Percentiles rank a stretch among this genome's conserved stretches.
phyloP scores from a whole-genome alignment of 352 stramenopile genomes.

The Phytophthora cryptogea region DNA sequence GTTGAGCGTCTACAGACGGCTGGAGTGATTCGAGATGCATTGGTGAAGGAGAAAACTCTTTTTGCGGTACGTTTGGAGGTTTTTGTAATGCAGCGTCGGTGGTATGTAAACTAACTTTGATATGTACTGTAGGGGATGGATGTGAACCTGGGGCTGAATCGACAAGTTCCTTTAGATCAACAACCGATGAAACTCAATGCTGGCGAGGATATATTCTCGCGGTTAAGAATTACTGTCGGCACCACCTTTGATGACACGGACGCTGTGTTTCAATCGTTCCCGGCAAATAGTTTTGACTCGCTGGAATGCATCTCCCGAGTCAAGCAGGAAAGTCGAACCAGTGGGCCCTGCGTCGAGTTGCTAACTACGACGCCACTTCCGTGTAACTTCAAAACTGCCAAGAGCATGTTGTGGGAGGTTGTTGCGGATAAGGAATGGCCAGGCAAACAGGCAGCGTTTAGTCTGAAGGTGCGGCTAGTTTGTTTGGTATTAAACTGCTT shows the following conservation, averaged over 20 bases:
- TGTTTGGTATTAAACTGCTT: background rate
- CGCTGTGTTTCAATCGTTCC: conserved; percentile 4
- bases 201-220: background rate
- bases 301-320: conserved; percentile 3
- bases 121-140: conserved; percentile 1
- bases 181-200: background rate
- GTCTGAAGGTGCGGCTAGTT: conserved; percentile 12
- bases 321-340: background rate
- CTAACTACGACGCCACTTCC: conserved; percentile 12
- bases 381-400: conserved; percentile 7
- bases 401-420: conserved; percentile 5
- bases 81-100: background rate
- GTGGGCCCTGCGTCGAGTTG: conserved; percentile 9
- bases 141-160: background rate
- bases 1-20: conserved; percentile 3
- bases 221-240: background rate
- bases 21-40: conserved; percentile 1
- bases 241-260: conserved; percentile 8
- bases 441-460: conserved; percentile 1
- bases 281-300: background rate
- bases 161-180: background rate
- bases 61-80: conserved; percentile 3
- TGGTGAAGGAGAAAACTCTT: conserved; percentile 6
- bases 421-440: conserved; percentile 12
- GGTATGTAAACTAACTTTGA: background rate